Conservation (phyloP, 371 early-diverging fungal species). For the Mucor circinelloides region DNA sequence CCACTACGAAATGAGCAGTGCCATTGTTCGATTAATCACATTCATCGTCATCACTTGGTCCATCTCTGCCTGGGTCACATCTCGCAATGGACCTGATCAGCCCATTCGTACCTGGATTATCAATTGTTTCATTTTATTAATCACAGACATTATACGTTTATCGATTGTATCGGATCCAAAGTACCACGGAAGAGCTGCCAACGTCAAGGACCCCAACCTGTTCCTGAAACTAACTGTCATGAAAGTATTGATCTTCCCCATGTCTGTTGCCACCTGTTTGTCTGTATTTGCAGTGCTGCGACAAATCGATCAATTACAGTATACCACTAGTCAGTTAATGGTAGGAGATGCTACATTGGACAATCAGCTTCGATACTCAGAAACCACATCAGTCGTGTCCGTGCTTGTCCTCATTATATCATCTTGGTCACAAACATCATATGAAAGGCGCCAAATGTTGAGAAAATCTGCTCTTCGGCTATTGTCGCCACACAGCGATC, state of each 20-base stretch:
- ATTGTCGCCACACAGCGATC: slow-evolving; percentile 25
- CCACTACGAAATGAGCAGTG: slow-evolving; percentile 61
- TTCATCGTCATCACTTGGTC: slow-evolving; percentile 64
- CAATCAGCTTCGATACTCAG: background rate
- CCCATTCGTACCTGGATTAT: slow-evolving; percentile 65
- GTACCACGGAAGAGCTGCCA: slow-evolving; percentile 39
- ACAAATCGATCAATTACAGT: slow-evolving; percentile 54
- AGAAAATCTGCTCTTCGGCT: slow-evolving; percentile 50
- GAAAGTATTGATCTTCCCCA: slow-evolving; percentile 52
- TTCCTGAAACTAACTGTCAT: slow-evolving; percentile 46
- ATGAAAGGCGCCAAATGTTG: slow-evolving; percentile 46
- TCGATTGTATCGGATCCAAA: slow-evolving; percentile 51
- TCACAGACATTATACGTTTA: slow-evolving; percentile 55
- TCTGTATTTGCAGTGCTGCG: slow-evolving; percentile 58
- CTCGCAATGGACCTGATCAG: slow-evolving; percentile 56
- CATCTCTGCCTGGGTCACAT: slow-evolving; percentile 51
- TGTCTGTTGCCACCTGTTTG: slow-evolving; percentile 56
- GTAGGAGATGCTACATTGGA: slow-evolving; percentile 30
- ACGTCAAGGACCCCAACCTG: slow-evolving; percentile 29
- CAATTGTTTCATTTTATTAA: slow-evolving; percentile 50
- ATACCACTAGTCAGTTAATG: slow-evolving; percentile 51
- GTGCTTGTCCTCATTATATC: slow-evolving; percentile 56
- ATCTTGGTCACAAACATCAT: slow-evolving; percentile 54
- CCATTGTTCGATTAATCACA: slow-evolving; percentile 60
- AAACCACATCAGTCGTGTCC: slow-evolving; percentile 6